Evolutionary conservation across 495 filamentous ascomycete species (phyloP).

Genomic region (Penicillium steckii): DNA sequence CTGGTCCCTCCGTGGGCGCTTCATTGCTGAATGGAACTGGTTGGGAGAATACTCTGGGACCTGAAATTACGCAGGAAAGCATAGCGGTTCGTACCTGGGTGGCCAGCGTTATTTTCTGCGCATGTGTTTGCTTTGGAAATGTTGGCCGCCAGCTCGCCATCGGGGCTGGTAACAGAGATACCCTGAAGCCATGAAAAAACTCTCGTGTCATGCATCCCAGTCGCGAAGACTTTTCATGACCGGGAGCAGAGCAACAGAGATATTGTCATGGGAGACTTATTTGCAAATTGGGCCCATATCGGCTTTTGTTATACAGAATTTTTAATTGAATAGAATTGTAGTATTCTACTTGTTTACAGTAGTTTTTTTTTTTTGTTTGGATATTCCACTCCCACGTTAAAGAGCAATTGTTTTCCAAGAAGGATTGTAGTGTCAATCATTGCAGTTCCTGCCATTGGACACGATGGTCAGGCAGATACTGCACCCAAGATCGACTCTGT

Average conservation of each 20-base stretch:
- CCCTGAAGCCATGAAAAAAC: constrained; percentile 18
- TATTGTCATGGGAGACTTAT: background rate
- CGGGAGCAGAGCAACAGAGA: background rate
- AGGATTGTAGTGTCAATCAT: constrained; percentile 64
- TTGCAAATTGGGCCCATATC: background rate
- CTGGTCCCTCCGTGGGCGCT: constrained; percentile 42
- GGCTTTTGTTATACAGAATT: constrained; percentile 4
- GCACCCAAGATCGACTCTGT: constrained; percentile 68
- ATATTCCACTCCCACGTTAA: background rate
- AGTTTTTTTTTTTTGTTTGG: background rate
- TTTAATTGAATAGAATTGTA: constrained; percentile 17
- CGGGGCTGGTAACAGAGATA: constrained; percentile 24
- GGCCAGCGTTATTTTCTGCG: constrained; percentile 88
- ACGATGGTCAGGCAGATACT: constrained; percentile 47
- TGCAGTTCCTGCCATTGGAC: constrained; percentile 60
- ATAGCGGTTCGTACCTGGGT: constrained; percentile 85
- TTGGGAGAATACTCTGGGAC: constrained; percentile 44
- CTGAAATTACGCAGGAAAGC: constrained; percentile 66
- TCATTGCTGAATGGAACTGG: constrained; percentile 33
- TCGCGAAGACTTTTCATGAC: too few relatives aligned
- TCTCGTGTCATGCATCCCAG: too few relatives aligned
- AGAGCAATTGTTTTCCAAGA: constrained; percentile 8
- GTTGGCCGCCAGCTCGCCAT: constrained; percentile 78
- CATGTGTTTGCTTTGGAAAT: constrained; percentile 93
- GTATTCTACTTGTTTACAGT: constrained; percentile 1